These are phyloP conservation scores for Leishmania gerbilli DNA, from an alignment of 208 protist genomes.

Conservation along the genomic window DNA sequence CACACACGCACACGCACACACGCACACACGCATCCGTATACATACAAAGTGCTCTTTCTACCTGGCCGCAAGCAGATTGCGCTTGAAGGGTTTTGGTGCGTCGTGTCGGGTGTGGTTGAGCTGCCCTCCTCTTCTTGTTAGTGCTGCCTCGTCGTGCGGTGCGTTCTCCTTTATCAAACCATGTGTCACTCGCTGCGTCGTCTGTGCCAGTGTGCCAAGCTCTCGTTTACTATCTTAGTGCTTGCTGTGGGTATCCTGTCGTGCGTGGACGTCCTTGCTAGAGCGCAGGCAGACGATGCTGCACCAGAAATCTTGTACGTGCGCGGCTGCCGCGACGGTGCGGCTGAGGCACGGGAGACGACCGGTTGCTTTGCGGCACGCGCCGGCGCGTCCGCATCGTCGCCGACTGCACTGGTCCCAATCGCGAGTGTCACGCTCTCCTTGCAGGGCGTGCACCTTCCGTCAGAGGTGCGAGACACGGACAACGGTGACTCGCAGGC, in stretches of 20 bases:
- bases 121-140: neutral
- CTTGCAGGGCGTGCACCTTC: slow-evolving; percentile 61
- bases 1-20: neutral
- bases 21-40: neutral
- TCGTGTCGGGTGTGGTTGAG: neutral
- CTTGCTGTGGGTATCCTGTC: neutral
- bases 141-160: neutral
- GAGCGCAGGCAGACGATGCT: neutral
- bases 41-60: neutral
- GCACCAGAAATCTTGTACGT: slow-evolving; percentile 51
- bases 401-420: neutral
- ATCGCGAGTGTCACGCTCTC: slow-evolving; percentile 29
- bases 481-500: neutral
- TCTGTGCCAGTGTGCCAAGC: neutral
- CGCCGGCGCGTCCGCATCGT: neutral
- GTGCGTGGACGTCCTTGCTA: neutral
- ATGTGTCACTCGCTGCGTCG: neutral
- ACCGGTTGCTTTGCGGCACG: slow-evolving; percentile 51
- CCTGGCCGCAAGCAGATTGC: neutral
- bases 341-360: slow-evolving; percentile 37
- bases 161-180: neutral
- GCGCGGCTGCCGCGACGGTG: slow-evolving; percentile 50
- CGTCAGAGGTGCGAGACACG: slow-evolving; percentile 17
- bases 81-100: neutral
- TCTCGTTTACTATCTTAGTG: neutral